These are phyloP conservation scores for Turritis glabra DNA, from an alignment of 345 rosid species.

Conservation along the genomic window DNA sequence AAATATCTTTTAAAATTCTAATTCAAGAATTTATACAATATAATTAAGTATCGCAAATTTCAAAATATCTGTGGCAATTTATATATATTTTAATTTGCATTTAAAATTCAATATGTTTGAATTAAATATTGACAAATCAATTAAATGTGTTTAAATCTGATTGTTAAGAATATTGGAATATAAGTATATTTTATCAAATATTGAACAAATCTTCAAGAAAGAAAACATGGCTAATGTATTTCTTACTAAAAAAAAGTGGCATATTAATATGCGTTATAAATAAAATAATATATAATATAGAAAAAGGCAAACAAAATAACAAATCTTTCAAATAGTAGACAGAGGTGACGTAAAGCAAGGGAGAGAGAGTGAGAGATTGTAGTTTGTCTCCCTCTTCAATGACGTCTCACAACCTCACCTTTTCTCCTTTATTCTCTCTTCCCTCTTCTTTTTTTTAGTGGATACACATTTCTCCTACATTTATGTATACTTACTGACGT, in stretches of 20 bases:
- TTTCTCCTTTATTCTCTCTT: slow-evolving; percentile 39
- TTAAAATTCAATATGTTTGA: neutral
- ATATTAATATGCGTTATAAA: slow-evolving; percentile 1
- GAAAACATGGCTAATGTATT: neutral
- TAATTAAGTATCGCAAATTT: neutral
- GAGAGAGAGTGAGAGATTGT: slow-evolving; percentile 35
- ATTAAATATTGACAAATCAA: too few relatives aligned
- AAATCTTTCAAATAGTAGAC: slow-evolving; percentile 37
- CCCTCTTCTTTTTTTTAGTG: neutral
- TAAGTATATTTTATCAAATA: neutral
- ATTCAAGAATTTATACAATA: neutral
- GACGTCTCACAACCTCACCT: slow-evolving; percentile 43
- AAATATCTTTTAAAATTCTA: neutral
- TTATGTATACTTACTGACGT: neutral
- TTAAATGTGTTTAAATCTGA: neutral
- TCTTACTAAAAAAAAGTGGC: neutral
- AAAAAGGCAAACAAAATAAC: slow-evolving; percentile 34
- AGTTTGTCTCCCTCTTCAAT: slow-evolving; percentile 40
- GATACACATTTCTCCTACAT: neutral
- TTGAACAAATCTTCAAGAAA: neutral
- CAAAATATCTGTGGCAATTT: neutral
- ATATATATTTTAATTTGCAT: too few relatives aligned
- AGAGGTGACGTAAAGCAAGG: slow-evolving; percentile 46
- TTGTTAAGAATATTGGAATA: slow-evolving; percentile 5
- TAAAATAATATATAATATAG: neutral